Percentiles rank a stretch among this genome's conserved stretches.
These are phyloP conservation scores for Colletotrichum filicis DNA, from an alignment of 2,329 filamentous ascomycete genomes.

Conservation along the genomic window DNA sequence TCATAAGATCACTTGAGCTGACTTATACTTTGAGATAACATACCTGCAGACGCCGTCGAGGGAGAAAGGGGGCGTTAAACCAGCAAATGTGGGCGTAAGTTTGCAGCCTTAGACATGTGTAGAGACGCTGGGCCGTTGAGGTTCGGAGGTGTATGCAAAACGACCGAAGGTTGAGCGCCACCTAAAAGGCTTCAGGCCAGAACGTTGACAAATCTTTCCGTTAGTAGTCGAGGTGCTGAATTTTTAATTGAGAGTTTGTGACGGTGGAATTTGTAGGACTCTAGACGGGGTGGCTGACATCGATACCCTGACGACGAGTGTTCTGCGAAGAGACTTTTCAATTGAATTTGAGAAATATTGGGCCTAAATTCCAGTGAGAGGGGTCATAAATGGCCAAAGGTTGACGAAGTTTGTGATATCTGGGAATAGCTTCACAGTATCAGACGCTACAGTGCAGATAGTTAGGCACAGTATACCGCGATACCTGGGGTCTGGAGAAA, in stretches of 20 bases:
- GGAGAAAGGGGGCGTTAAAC: too few species aligned
- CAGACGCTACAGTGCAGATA: background rate
- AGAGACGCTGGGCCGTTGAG: background rate
- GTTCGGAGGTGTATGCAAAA: background rate
- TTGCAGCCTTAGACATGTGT: background rate
- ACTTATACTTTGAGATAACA: too few species aligned
- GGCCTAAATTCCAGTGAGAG: too few species aligned
- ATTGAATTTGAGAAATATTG: too few species aligned
- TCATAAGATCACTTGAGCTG: too few species aligned
- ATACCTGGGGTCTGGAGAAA: constrained; percentile 10
- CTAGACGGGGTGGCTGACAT: background rate
- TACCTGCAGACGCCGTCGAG: too few species aligned
- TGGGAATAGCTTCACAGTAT: background rate
- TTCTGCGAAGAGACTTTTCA: too few species aligned
- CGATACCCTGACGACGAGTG: background rate
- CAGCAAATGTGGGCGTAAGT: too few species aligned
- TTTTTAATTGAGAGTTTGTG: too few species aligned
- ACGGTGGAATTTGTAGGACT: background rate
- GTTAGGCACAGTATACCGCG: background rate
- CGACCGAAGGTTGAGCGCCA: background rate
- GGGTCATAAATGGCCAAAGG: too few species aligned
- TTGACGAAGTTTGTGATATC: background rate
- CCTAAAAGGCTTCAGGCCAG: background rate
- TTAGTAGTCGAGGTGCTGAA: too few species aligned
- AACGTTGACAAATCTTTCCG: too few species aligned